Percentiles rank a stretch among this genome's conserved stretches.
These are phyloP conservation scores for Phanerochaete sordida DNA, from an alignment of 768 basidiomycete genomes.

Conservation along the genomic window DNA sequence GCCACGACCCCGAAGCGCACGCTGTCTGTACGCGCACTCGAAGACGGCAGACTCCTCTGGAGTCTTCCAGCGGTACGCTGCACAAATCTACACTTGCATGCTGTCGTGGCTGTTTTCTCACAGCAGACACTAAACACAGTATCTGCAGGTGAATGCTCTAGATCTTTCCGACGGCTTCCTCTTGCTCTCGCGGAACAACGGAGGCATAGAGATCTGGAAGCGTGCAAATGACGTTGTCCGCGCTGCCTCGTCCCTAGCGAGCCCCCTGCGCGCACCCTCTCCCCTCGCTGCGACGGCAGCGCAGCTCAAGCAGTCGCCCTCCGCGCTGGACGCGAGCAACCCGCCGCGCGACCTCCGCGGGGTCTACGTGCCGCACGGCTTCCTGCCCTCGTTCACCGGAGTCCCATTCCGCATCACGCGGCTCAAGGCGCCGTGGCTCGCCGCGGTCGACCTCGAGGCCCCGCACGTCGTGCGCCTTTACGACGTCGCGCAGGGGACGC, in stretches of 20 bases:
- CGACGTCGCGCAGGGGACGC: slow-evolving; percentile 13
- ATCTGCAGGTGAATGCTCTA: slow-evolving; percentile 4
- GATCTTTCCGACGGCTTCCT: slow-evolving; percentile 17
- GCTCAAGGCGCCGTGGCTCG: slow-evolving; percentile 13
- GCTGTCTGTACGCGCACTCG: slow-evolving; percentile 14
- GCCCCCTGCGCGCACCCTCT: slow-evolving; percentile 10
- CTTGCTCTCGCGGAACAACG: slow-evolving; percentile 14
- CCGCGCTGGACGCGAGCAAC: neutral
- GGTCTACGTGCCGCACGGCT: slow-evolving; percentile 19
- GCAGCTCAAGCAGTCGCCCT: slow-evolving; percentile 12
- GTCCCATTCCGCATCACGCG: slow-evolving; percentile 12
- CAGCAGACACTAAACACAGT: slow-evolving; percentile 8
- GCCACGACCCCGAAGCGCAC: neutral
- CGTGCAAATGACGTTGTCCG: slow-evolving; percentile 10
- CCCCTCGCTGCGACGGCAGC: slow-evolving; percentile 11
- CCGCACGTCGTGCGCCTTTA: slow-evolving; percentile 13
- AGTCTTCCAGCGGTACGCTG: slow-evolving; percentile 3
- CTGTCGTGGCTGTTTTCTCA: neutral
- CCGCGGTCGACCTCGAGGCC: slow-evolving; percentile 6
- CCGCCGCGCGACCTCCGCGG: slow-evolving; percentile 10
- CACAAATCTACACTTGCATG: neutral
- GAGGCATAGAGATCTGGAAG: slow-evolving; percentile 21
- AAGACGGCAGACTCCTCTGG: slow-evolving; percentile 17
- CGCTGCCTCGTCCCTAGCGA: neutral
- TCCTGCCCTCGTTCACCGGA: slow-evolving; percentile 13